Base-by-base conservation (phyloP, 2,329 filamentous ascomycete genomes). In the Mariannaea sp. region DNA sequence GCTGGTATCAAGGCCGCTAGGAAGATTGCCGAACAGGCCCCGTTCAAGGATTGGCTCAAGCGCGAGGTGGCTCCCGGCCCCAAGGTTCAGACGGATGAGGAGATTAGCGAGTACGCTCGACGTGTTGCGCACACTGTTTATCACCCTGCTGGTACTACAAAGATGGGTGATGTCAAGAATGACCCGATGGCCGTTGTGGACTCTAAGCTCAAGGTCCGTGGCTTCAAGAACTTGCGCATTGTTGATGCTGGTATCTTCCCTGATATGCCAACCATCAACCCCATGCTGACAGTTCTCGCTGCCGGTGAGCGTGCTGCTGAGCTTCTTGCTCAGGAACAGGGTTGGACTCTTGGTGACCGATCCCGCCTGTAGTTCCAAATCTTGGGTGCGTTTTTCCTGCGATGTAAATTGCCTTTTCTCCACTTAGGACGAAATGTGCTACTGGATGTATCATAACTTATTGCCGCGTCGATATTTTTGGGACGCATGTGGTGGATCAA, bases 231-330 rank as follows among this genome's bases (percentile, higher is more conserved):
- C 24, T 73, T 95, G 53, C 82, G 91, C 53, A 90, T 96, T 62
- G 90, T 90, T 1, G 91, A 96, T 71, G 91, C 91, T 0, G 90
- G 91, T 65, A 83, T 96, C 44, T 96, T 96, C 78, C 92, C 91
- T 0, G 88, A 88, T 56, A 95, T 96, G 84, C 81, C 89, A 39
- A 88, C 83, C 48, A 88, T 94, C 70, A 96, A 96, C 77, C 91
- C 90, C 54, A 94, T 96, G 92, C 77, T 96, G 68, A 96, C 91
- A 1, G 91, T 96, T 5, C 73, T 96, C 68, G 87, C 84, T 47
- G 84, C 95, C 65, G 92, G 89, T 7, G 92, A 96, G 82, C 81
- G 89, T 52, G 87, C 85, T 5, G 92, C 92, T 0, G 92, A 96
- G 79, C 73, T 96, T 71, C 87, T 96, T 57, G 73, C 73, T 69